phyloP scores from a whole-genome alignment of 2,329 filamentous ascomycete genomes.

The Blumeria hordei region DNA sequence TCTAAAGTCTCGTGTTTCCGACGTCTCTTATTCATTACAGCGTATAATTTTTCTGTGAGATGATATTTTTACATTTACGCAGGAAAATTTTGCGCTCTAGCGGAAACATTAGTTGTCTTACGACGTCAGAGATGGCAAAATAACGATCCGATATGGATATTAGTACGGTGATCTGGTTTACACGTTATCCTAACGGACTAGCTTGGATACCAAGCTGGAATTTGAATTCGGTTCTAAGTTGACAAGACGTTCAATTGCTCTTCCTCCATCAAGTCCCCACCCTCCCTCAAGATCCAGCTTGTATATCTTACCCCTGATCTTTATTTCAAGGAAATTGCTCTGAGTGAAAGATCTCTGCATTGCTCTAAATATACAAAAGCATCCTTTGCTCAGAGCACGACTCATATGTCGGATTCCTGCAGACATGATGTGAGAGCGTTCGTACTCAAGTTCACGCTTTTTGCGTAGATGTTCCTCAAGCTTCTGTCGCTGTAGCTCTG shows the following conservation, averaged over 20 bases:
- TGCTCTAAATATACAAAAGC: slow-evolving; percentile 10
- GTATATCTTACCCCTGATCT: slow-evolving; percentile 23
- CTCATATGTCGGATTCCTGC: slow-evolving; percentile 28
- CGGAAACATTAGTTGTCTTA: too few relatives aligned
- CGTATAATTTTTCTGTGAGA: too few relatives aligned
- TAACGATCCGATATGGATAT: too few relatives aligned
- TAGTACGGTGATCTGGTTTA: too few relatives aligned
- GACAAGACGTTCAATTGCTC: slow-evolving; percentile 30
- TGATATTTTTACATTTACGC: too few relatives aligned
- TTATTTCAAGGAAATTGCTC: slow-evolving; percentile 29
- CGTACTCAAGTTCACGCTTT: slow-evolving; percentile 18
- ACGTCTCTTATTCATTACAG: too few relatives aligned
- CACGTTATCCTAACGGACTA: neutral
- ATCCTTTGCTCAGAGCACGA: slow-evolving; percentile 14
- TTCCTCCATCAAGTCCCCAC: slow-evolving; percentile 33
- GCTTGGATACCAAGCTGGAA: neutral
- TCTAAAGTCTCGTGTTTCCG: too few relatives aligned
- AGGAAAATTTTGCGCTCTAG: too few relatives aligned
- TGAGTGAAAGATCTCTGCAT: slow-evolving; percentile 27
- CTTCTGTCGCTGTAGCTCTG: slow-evolving; percentile 13
- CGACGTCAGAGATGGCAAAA: too few relatives aligned
- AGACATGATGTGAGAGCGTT: slow-evolving; percentile 30
- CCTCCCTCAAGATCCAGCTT: slow-evolving; percentile 33
- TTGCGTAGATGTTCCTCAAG: slow-evolving; percentile 18
- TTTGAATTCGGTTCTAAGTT: slow-evolving; percentile 9